Evolutionary conservation across 2,329 filamentous ascomycete genomes (phyloP), one percentile per base, ranked within the genome.

Genomic region (Neophaeococcomyces mojaviensis): DNA sequence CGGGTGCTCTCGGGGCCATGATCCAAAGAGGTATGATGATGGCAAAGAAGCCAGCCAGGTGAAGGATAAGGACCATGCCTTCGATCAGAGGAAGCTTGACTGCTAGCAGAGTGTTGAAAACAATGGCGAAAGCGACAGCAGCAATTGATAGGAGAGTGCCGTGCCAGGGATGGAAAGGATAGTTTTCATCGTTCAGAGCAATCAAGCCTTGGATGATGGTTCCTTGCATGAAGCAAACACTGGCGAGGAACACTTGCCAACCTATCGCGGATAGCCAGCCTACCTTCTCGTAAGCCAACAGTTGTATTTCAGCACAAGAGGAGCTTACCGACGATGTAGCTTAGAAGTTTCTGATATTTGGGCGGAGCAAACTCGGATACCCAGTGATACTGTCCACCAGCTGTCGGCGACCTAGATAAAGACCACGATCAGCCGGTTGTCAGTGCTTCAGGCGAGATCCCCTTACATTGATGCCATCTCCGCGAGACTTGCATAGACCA

Each of bases 401-500:
- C 41, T 24, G 34, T 38, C 3, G 41, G 41, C 3, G 41, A 22
- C n/a, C n/a, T n/a, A n/a, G n/a, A n/a, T n/a, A n/a, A n/a, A n/a
- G n/a, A n/a, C n/a, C n/a, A n/a, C n/a, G n/a, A n/a, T n/a, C n/a
- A n/a, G n/a, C n/a, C n/a, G n/a, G n/a, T n/a, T n/a, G n/a, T n/a
- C n/a, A n/a, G n/a, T n/a, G n/a, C n/a, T n/a, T n/a, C n/a, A n/a
- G n/a, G n/a, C n/a, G n/a, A n/a, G n/a, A n/a, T n/a, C n/a, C n/a
- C n/a, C n/a, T n/a, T n/a, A n/a, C 30, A 75, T 75, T 4, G 69
- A 72, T 1, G 69, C 70, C 64, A 74, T 71, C 51, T 74, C 72
- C 5, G 70, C 69, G 61, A 75, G 66, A 2, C 68, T 71, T 0
- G 63, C 58, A 47, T 65, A 65, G 26, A 68, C 64, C 3, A 63